Evolutionary conservation across 768 basidiomycete species (phyloP).

Genomic region (Boletus rufocinnamomeus): DNA sequence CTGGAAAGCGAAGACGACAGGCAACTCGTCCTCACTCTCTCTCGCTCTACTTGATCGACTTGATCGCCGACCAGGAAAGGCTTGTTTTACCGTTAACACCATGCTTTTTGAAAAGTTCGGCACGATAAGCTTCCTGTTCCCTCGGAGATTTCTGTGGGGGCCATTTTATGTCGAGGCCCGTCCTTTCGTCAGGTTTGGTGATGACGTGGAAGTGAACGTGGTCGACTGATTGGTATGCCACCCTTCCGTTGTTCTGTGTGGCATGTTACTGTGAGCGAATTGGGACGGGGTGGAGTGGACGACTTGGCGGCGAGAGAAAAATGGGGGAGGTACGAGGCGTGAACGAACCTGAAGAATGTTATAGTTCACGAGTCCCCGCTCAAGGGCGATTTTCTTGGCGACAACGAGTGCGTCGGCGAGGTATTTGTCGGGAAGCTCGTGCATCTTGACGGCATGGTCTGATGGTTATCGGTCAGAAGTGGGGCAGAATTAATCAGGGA

Average conservation of each 20-base stretch:
- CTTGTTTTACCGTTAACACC: background rate
- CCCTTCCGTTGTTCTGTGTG: constrained; percentile 65
- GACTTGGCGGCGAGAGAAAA: background rate
- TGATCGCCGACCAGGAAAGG: too few relatives aligned
- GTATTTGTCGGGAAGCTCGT: constrained; percentile 84
- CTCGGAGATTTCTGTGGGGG: constrained; percentile 11
- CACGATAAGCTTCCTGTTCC: constrained; percentile 14
- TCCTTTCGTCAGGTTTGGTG: constrained; percentile 70
- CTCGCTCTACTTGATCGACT: too few relatives aligned
- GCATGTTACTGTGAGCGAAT: background rate
- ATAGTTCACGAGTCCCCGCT: constrained; percentile 71
- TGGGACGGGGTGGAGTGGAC: too few relatives aligned
- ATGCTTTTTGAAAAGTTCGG: background rate
- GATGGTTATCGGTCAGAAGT: background rate
- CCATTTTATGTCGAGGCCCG: constrained; percentile 84
- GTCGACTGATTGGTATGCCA: constrained; percentile 68
- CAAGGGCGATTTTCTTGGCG: constrained; percentile 81
- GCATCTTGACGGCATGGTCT: constrained; percentile 88
- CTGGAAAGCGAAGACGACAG: too few relatives aligned
- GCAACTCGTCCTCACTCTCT: too few relatives aligned
- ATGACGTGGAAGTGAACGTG: constrained; percentile 95
- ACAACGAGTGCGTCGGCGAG: constrained; percentile 74
- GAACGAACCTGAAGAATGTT: constrained; percentile 70
- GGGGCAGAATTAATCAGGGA: rapidly evolving
- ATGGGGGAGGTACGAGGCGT: background rate